These are phyloP conservation scores for Tetrahymena malaccensis DNA, from an alignment of 73 alveolate species.

Conservation along the genomic window DNA sequence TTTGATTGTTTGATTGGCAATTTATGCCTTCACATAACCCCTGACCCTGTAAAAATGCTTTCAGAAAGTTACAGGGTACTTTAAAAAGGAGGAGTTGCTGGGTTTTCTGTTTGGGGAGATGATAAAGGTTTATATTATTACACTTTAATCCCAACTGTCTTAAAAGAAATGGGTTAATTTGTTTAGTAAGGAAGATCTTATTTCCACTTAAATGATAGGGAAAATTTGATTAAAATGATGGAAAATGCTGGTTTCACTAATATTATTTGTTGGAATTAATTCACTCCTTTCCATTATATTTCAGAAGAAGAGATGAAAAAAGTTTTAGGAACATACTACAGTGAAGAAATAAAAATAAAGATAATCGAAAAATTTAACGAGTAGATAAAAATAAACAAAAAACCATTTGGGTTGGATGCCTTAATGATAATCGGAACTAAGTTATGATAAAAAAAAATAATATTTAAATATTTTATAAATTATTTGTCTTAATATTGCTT, in stretches of 20 bases:
- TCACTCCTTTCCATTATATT: neutral
- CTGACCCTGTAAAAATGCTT: constrained; percentile 39
- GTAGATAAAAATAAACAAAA: neutral
- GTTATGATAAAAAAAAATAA: neutral
- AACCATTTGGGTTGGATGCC: neutral
- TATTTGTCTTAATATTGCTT: too few relatives aligned
- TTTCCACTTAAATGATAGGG: constrained; percentile 10
- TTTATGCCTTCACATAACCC: constrained; percentile 52
- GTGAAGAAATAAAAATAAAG: neutral
- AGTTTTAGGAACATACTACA: neutral
- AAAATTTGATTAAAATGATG: neutral
- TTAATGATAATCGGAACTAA: neutral
- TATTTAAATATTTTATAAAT: too few relatives aligned
- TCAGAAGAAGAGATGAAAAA: neutral
- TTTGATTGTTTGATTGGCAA: constrained; percentile 55
- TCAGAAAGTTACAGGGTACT: constrained; percentile 53
- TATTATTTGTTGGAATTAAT: neutral
- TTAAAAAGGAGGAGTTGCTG: constrained; percentile 41
- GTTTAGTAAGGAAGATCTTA: constrained; percentile 1
- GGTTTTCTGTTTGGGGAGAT: constrained; percentile 65
- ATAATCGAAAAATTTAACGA: neutral
- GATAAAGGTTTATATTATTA: constrained; percentile 17
- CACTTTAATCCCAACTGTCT: neutral
- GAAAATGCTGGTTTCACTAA: constrained; percentile 7
- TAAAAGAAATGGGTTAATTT: neutral